Percentiles rank a stretch among this genome's conserved stretches.
Evolutionary conservation across 2,329 filamentous ascomycete genomes (phyloP).

Genomic region (Raffaelea albimanens): DNA sequence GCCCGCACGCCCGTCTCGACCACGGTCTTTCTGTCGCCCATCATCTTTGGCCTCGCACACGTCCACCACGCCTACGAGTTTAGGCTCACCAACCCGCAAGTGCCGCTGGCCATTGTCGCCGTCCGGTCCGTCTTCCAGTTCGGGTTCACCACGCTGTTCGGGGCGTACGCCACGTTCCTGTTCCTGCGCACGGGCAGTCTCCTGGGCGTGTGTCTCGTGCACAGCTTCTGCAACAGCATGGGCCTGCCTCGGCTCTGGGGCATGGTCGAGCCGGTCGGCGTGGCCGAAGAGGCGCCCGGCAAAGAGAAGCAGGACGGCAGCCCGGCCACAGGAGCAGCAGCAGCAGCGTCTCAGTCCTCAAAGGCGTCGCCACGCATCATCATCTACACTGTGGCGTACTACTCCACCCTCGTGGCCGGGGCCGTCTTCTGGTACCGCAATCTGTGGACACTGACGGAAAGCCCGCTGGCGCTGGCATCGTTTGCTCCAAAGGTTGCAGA

Average conservation of each 20-base stretch:
- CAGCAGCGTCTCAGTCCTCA: conserved; percentile 9
- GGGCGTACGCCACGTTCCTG: conserved; percentile 84
- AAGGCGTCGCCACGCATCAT: conserved; percentile 16
- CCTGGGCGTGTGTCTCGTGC: conserved; percentile 63
- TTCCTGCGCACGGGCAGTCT: conserved; percentile 80
- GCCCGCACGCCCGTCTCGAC: conserved; percentile 45
- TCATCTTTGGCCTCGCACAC: conserved; percentile 90
- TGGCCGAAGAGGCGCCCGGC: neutral
- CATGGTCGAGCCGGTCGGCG: conserved; percentile 41
- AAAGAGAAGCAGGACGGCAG: neutral
- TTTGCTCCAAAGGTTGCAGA: neutral
- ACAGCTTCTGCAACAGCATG: conserved; percentile 88
- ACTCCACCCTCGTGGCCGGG: conserved; percentile 63
- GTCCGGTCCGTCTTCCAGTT: conserved; percentile 75
- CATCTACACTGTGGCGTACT: conserved; percentile 72
- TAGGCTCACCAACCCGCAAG: conserved; percentile 65
- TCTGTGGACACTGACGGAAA: conserved; percentile 65
- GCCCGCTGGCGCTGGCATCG: conserved; percentile 36
- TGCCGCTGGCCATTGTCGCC: conserved; percentile 52
- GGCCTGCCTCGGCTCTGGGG: conserved; percentile 85
- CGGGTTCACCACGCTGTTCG: conserved; percentile 84
- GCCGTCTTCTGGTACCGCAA: conserved; percentile 60
- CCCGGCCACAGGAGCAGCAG: conserved; percentile 7
- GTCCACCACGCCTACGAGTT: conserved; percentile 96
- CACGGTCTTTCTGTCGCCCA: conserved; percentile 72